Base-by-base conservation (phyloP, 2,329 filamentous ascomycete genomes). In the Cordyceps pruinosa region DNA sequence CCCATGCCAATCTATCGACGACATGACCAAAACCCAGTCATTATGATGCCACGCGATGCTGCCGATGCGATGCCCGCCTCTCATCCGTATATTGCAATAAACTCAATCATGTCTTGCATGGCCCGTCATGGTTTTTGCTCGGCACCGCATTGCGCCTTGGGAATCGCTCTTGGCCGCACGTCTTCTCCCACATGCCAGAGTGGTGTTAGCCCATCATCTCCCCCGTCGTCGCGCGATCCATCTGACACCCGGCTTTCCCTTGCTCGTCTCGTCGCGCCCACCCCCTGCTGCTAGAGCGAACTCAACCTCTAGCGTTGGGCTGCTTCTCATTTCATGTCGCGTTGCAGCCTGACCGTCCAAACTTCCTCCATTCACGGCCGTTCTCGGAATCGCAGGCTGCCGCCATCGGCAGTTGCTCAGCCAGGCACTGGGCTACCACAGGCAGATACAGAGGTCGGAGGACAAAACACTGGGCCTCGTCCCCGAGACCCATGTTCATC, bases 401-500 rank as follows among this genome's bases (percentile, higher is more conserved):
- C 25, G 13, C 44, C 30, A 19, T 48, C 53, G 53, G 53, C 53
- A 56, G 53, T 56, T 56, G 19, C n/a, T 37, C 44, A 17, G 8
- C 21, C 10, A 17, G 30, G 21, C n/a, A 35, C 32, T 35, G 34
- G 39, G 10, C 39, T 19, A 15, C 28, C 28, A 32, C 3, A 54
- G 13, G n/a, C n/a, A 47, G 52, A 51, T 28, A 41, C 23, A 39
- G 23, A 41, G 17, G 30, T 28, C 41, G 32, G 52, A 47, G 44
- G 44, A 21, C 50, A 35, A 28, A 46, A 55, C 17, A 39, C 42
- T 41, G 35, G 53, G 44, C 53, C 44, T 56, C 21, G 34, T 21
- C 26, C 15, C 34, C 44, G 45, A 48, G 17, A 49, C 53, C 52
- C 52, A 47, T 46, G 52, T 47, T 39, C 52, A 39, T 55, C 52